Conservation (phyloP, 2,329 filamentous ascomycete genomes). For the Trichocomaceae sp. region DNA sequence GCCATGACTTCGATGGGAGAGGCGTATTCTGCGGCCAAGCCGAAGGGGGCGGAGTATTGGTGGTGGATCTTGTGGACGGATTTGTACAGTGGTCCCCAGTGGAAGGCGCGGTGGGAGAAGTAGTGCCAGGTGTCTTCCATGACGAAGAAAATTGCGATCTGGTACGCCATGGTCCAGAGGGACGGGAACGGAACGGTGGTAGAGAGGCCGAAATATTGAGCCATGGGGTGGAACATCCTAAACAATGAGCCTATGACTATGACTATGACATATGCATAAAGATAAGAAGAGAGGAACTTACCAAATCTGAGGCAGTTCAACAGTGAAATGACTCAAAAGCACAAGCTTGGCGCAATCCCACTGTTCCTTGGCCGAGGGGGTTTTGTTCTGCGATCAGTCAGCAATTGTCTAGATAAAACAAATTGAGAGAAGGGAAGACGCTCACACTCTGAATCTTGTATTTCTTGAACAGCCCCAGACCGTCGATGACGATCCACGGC, state of each 20-base stretch:
- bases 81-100: slow-evolving; percentile 94
- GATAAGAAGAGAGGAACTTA: slow-evolving; percentile 23
- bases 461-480: slow-evolving; percentile 76
- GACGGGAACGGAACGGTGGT: slow-evolving; percentile 86
- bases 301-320: slow-evolving; percentile 98
- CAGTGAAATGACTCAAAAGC: slow-evolving; percentile 91
- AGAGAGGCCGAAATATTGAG: slow-evolving; percentile 81
- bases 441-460: slow-evolving; percentile 86
- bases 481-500: slow-evolving; percentile 89
- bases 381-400: slow-evolving; percentile 55
- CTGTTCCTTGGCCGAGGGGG: slow-evolving; percentile 88
- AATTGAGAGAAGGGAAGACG: neutral
- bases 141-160: slow-evolving; percentile 91
- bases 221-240: slow-evolving; percentile 89
- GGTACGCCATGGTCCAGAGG: slow-evolving; percentile 76
- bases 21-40: slow-evolving; percentile 92
- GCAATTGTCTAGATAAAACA: neutral
- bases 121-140: slow-evolving; percentile 98
- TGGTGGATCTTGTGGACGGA: slow-evolving; percentile 98
- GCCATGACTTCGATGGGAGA: slow-evolving; percentile 96
- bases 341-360: slow-evolving; percentile 91
- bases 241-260: neutral
- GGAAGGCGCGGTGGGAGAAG: slow-evolving; percentile 86
- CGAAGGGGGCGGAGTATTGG: slow-evolving; percentile 96
- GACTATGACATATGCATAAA: neutral